Conservation (phyloP, 345 rosid genomes). For the Toxicodendron radicans region DNA sequence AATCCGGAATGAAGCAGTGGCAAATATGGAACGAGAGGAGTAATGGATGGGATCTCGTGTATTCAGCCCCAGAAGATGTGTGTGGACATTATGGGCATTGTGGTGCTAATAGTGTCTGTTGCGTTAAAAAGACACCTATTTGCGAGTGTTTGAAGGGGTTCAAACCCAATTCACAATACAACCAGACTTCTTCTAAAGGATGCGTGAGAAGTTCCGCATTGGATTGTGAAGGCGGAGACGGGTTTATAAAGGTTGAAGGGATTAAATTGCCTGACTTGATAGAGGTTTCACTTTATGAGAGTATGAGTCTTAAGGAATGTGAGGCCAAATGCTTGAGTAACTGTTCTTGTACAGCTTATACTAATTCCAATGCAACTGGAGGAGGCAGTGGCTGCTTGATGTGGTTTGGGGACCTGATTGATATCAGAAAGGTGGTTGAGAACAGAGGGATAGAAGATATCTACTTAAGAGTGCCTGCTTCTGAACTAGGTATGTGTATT, state of each 20-base stretch:
- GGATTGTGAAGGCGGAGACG: not conserved
- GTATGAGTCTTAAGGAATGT: conserved; percentile 27
- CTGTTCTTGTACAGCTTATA: conserved; percentile 34
- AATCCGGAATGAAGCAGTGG: not conserved
- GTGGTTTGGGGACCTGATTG: conserved; percentile 35
- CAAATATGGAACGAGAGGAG: conserved; percentile 24
- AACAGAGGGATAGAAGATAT: conserved; percentile 22
- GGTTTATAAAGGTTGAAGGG: not conserved
- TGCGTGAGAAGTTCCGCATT: not conserved
- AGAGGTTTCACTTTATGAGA: not conserved
- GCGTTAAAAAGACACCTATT: conserved; percentile 22
- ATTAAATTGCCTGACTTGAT: conserved; percentile 24
- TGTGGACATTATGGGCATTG: conserved; percentile 24
- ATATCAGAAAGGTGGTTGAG: conserved; percentile 7
- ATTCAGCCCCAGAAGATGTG: conserved; percentile 24
- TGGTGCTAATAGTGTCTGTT: conserved; percentile 29
- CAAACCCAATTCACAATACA: not conserved
- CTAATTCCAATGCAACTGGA: conserved; percentile 12
- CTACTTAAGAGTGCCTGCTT: conserved; percentile 20
- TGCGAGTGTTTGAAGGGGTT: conserved; percentile 10
- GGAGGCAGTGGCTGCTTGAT: conserved; percentile 36
- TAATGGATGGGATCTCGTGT: conserved; percentile 2
- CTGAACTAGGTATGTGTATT: conserved; percentile 7
- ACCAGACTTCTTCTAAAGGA: not conserved
- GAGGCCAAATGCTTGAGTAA: conserved; percentile 20